Percentiles rank a stretch among this genome's conserved stretches.
Evolutionary conservation across 108 stramenopile genomes (phyloP).

Genomic region (Parietichytrium sp.): DNA sequence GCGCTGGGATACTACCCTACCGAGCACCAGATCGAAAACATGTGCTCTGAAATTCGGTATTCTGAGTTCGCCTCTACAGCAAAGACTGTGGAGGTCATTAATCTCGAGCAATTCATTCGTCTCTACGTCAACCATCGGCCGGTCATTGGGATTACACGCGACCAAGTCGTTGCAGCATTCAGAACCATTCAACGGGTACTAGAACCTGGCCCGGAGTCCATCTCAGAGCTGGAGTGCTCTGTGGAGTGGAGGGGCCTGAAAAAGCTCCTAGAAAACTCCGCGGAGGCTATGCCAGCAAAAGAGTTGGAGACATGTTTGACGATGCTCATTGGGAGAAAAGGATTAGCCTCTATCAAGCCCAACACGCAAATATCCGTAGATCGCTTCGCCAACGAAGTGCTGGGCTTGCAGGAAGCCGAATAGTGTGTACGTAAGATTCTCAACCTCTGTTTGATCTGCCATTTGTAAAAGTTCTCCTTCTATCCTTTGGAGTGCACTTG

Average conservation of each 20-base stretch:
- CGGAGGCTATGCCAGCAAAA: not conserved
- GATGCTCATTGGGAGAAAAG: conserved; percentile 17
- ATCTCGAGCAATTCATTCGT: conserved; percentile 46
- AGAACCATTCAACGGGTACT: not conserved
- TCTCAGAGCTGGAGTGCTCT: too few relatives aligned
- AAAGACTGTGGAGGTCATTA: conserved; percentile 40
- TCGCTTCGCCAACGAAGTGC: not conserved
- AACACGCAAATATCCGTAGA: not conserved
- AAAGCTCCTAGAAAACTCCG: not conserved
- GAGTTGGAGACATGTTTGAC: not conserved
- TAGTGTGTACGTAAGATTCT: too few relatives aligned
- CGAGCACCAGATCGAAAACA: conserved; percentile 57
- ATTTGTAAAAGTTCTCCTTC: too few relatives aligned
- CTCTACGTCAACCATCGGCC: conserved; percentile 67
- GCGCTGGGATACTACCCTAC: conserved; percentile 66
- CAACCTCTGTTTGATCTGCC: too few relatives aligned
- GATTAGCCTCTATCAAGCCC: not conserved
- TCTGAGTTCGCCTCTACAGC: conserved; percentile 53
- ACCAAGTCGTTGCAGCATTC: conserved; percentile 47
- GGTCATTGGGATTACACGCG: conserved; percentile 49
- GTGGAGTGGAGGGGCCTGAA: not conserved
- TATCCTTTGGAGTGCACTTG: too few relatives aligned
- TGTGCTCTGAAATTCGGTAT: conserved; percentile 62
- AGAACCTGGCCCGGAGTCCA: not conserved
- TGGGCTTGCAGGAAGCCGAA: not conserved